These are phyloP conservation scores for Monilinia polystroma DNA, from an alignment of 2,329 filamentous ascomycete species.

Conservation along the genomic window DNA sequence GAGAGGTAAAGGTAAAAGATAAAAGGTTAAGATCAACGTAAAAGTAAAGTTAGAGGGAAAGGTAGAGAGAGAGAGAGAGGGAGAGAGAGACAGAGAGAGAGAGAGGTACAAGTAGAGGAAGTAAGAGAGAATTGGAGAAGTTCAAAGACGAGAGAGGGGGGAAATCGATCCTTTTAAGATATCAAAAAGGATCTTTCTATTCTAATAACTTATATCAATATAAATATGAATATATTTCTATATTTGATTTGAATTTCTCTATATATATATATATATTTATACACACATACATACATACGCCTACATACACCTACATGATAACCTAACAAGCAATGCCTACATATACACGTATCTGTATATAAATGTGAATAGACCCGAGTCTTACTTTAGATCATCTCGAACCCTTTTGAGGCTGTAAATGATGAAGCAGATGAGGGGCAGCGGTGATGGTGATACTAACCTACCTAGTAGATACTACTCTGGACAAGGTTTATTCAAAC, in stretches of 20 bases:
- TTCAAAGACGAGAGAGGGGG: not conserved
- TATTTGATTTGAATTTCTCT: too few species aligned
- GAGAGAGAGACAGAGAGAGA: not conserved
- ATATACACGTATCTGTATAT: too few species aligned
- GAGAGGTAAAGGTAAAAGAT: not conserved
- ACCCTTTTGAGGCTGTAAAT: slow-evolving; percentile 1
- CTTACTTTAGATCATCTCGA: not conserved
- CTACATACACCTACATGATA: too few species aligned
- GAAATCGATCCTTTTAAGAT: not conserved
- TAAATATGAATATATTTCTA: too few species aligned
- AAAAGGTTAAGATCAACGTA: not conserved
- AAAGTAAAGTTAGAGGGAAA: not conserved
- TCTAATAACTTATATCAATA: too few species aligned
- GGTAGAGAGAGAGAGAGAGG: not conserved
- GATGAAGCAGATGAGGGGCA: slow-evolving; percentile 5
- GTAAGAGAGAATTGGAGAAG: not conserved
- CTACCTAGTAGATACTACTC: not conserved
- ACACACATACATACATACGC: too few species aligned
- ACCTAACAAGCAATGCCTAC: too few species aligned
- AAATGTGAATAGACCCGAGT: slow-evolving; percentile 17
- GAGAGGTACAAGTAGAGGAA: not conserved
- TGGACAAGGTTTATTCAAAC: slow-evolving; percentile 2
- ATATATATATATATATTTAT: too few species aligned
- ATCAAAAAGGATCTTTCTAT: too few species aligned
- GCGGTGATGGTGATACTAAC: too few species aligned